Percentiles rank a stretch among this genome's conserved stretches.
These are phyloP conservation scores for Neofusicoccum sp. DNA, from an alignment of 2,329 filamentous ascomycete species.

Conservation along the genomic window DNA sequence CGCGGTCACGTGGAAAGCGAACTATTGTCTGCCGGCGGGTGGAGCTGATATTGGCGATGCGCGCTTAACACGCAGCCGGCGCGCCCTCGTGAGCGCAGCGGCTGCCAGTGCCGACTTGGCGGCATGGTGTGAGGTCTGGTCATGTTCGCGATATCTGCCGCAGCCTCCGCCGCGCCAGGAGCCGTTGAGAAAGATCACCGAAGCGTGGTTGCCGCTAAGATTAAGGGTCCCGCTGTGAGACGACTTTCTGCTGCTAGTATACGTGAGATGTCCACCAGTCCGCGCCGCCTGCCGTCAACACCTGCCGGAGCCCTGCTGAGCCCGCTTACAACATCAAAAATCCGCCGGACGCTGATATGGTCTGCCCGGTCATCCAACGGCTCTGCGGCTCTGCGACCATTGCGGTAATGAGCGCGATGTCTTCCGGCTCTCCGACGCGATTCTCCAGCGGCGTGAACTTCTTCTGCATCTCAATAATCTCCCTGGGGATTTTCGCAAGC, in stretches of 20 bases:
- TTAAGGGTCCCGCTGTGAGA: neutral
- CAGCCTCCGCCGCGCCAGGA: neutral
- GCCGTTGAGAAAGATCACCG: neutral
- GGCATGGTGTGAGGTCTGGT: constrained; percentile 6
- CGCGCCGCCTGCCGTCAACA: neutral
- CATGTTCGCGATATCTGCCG: neutral
- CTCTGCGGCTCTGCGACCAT: constrained; percentile 52
- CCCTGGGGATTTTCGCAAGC: constrained; percentile 52
- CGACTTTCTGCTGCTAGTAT: neutral
- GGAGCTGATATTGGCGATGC: neutral
- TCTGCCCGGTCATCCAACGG: constrained; percentile 50
- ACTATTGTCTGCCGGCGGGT: no score
- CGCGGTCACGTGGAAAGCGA: neutral
- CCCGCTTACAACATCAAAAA: constrained; percentile 30
- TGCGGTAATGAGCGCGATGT: constrained; percentile 57
- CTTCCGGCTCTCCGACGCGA: constrained; percentile 52
- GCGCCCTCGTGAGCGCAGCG: neutral
- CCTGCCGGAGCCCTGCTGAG: neutral
- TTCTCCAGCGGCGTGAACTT: constrained; percentile 52
- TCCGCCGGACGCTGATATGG: constrained; percentile 56
- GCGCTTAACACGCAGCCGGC: neutral
- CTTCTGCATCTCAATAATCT: constrained; percentile 51
- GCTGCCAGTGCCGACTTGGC: constrained; percentile 26
- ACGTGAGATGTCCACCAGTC: neutral
- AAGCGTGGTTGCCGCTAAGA: neutral